Evolutionary conservation across 768 basidiomycete genomes (phyloP), one percentile per base, ranked within the genome.

Genomic region (Polyporus arcularius): DNA sequence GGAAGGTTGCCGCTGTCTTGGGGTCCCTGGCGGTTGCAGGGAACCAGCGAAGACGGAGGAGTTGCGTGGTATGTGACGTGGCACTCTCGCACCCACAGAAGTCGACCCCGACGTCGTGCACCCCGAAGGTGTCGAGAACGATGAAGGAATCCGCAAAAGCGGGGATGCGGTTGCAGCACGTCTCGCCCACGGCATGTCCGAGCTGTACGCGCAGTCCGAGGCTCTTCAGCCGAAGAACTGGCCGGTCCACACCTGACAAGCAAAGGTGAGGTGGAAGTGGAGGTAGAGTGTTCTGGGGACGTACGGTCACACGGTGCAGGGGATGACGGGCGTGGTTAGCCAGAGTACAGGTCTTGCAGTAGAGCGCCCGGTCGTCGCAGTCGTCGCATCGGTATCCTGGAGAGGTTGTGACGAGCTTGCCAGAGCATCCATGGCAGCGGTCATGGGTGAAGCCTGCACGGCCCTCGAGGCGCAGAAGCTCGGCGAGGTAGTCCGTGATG

Each of bases 21-120:
- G 78, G 77, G 7, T 70, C 60, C 0, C 30, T 21, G 1, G 55
- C 35, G 0, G 74, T 77, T 0, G 74, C 71, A 0, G 77, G 77
- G 42, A 65, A 80, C 21, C 68, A 61, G 0, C 67, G 56, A 0
- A 56, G 18, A 18, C 72, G 70, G 0, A 80, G 67, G 0, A 81
- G 70, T 46, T 80, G 62, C 11, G 35, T 14, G 2, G 11, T 43
- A 4, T 10, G 39, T 21, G 5, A 52, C 4, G 1, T 1, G 7
- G 40, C 55, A 4, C 14, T 16, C 38, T 52, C 41, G 60, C 74
- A 75, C 14, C 49, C 55, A 53, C 74, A 75, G 56, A 65, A 73
- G 9, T 60, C 28, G 0, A 73, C 46, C 12, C 32, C n/a, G 6
- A 74, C 62, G 1, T 18, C 14, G 53, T 74, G 74, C 15, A 70